Percentiles rank a stretch among this genome's conserved stretches.
Evolutionary conservation across 139 green algal species (phyloP).

Genomic region (Chlamydomonas incerta): DNA sequence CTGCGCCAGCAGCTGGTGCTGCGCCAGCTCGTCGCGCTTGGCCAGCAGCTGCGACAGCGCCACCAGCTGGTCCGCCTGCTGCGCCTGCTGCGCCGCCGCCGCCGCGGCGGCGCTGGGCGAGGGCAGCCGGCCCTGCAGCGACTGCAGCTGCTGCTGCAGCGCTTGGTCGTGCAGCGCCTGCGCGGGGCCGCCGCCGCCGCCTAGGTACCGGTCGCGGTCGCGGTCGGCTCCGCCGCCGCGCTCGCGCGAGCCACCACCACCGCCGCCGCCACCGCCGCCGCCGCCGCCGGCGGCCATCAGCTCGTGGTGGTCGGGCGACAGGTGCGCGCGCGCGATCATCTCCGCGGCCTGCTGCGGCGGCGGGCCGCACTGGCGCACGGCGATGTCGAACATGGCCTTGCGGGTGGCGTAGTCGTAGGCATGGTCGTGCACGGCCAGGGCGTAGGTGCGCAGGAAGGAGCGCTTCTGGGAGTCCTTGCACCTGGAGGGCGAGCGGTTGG

Average conservation of each 20-base stretch:
- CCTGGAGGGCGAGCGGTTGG: too few relatives aligned
- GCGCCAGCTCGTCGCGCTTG: background rate
- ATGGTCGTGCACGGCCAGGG: conserved; percentile 29
- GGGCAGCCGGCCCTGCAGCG: background rate
- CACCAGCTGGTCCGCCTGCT: too few relatives aligned
- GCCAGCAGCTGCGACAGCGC: conserved; percentile 10
- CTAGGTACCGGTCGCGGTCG: too few relatives aligned
- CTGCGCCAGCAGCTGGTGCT: background rate
- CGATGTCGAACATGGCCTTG: conserved; percentile 43
- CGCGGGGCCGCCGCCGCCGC: background rate
- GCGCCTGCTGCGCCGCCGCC: too few relatives aligned
- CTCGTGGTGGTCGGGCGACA: conserved; percentile 3
- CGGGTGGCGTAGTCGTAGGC: conserved; percentile 33
- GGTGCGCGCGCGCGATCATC: conserved; percentile 6
- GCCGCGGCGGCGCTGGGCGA: too few relatives aligned
- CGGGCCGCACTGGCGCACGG: conserved; percentile 33
- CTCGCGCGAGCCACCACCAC: too few relatives aligned
- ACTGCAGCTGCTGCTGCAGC: conserved; percentile 10
- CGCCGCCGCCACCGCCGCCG: too few relatives aligned
- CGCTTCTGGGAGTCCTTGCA: conserved; percentile 42
- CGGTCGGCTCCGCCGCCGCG: too few relatives aligned
- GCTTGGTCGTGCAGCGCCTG: background rate
- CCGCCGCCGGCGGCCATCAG: background rate
- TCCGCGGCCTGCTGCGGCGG: conserved; percentile 4
- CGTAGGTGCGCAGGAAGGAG: conserved; percentile 38